Conservation (phyloP, 345 rosid species). For the Fremontodendron californicum region DNA sequence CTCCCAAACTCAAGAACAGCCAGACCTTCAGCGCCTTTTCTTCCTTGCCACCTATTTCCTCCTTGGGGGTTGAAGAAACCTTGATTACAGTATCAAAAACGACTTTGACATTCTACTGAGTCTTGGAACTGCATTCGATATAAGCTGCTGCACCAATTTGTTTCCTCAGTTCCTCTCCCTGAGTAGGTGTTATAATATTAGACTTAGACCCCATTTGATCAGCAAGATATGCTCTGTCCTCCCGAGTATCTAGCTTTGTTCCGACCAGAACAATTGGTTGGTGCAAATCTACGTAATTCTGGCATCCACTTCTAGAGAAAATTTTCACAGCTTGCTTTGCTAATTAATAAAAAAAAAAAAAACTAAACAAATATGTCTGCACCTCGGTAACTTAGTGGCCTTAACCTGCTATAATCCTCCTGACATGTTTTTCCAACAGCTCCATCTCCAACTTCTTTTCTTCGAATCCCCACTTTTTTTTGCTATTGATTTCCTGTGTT, state of each 20-base stretch:
- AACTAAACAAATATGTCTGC: constrained; percentile 90
- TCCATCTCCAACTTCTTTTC: constrained; percentile 98
- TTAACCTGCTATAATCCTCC: constrained; percentile 93
- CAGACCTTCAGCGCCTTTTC: constrained; percentile 61
- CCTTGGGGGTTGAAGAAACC: too few relatives aligned
- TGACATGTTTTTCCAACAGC: constrained; percentile 99
- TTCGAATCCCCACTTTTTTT: too few relatives aligned
- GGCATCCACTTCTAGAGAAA: constrained; percentile 99
- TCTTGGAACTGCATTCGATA: constrained; percentile 94
- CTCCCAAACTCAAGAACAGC: too few relatives aligned
- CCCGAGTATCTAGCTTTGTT: constrained; percentile 85
- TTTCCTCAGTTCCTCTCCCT: constrained; percentile 92
- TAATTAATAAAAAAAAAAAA: constrained; percentile 86
- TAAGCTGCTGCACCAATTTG: constrained; percentile 94
- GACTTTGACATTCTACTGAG: constrained; percentile 95
- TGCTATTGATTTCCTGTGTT: too few relatives aligned
- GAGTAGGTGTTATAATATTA: too few relatives aligned
- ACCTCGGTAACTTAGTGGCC: constrained; percentile 96
- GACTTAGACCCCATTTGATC: too few relatives aligned
- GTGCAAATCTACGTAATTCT: constrained; percentile 89
- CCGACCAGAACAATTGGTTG: constrained; percentile 95
- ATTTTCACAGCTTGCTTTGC: constrained; percentile 92
- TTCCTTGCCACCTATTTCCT: constrained; percentile 64
- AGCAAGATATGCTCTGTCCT: too few relatives aligned
- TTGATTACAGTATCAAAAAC: constrained; percentile 90